phyloP scores from a whole-genome alignment of 164 flowering plant species.

The Vitis riparia region DNA sequence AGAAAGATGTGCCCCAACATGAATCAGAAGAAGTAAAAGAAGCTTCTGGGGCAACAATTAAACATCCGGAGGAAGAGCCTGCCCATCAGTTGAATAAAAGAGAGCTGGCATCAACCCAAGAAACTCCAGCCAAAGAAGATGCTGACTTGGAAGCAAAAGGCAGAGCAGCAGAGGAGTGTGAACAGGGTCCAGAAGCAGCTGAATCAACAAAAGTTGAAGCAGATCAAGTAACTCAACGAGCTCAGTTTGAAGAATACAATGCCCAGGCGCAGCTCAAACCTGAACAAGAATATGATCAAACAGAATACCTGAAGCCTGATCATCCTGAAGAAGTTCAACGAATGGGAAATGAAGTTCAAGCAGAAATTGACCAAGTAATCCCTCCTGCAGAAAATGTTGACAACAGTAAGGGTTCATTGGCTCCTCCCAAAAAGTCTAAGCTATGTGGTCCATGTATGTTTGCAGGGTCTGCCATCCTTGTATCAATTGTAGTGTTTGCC shows the following conservation, averaged over 20 bases:
- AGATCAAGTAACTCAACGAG: not conserved
- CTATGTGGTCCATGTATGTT: conserved; percentile 18
- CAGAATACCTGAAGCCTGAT: too few species aligned
- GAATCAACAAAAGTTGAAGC: conserved; percentile 1
- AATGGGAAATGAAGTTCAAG: not conserved
- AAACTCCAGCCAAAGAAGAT: not conserved
- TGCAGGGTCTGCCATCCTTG: conserved; percentile 41
- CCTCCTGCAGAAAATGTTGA: too few species aligned
- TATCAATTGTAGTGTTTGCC: conserved; percentile 29
- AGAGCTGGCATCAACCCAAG: conserved; percentile 12
- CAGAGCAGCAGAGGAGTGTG: not conserved
- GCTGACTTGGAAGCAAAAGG: too few species aligned
- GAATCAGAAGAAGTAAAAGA: not conserved
- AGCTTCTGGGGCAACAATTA: too few species aligned
- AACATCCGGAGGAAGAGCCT: not conserved
- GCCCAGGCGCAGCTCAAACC: not conserved
- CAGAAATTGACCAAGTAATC: too few species aligned
- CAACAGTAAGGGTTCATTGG: not conserved
- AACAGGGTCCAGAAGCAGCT: too few species aligned
- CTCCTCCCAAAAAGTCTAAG: not conserved
- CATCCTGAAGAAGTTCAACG: conserved; percentile 1
- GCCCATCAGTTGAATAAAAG: not conserved
- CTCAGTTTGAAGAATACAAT: not conserved
- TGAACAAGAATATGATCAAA: not conserved
- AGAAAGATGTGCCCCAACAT: too few species aligned